Percentiles rank a stretch among this genome's conserved stretches.
Conservation (phyloP, 2,329 filamentous ascomycete genomes). For the Dactylonectria macrodidyma region DNA sequence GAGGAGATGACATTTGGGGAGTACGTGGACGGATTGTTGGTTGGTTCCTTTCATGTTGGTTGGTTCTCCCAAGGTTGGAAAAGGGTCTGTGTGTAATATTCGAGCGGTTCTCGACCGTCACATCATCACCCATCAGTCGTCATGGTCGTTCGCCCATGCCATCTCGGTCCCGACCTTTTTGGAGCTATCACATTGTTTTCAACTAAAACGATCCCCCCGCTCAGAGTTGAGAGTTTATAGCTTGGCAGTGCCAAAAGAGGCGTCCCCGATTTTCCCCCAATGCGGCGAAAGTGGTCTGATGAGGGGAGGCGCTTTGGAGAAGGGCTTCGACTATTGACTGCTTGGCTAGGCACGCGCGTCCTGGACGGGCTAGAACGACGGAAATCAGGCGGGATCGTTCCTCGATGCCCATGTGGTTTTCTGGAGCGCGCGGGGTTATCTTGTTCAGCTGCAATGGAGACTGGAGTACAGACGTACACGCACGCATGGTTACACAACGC, state of each 20-base stretch:
- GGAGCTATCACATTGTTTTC: background rate
- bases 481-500: no score
- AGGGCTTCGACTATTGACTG: background rate
- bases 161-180: background rate
- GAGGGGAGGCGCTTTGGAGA: background rate
- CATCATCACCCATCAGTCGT: background rate
- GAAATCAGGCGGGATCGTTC: background rate
- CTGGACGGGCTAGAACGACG: background rate
- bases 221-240: no score
- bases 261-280: no score
- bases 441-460: no score
- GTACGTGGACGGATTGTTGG: background rate
- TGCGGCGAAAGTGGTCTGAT: no score
- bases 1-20: background rate
- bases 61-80: background rate
- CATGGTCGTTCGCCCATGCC: background rate
- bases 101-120: background rate
- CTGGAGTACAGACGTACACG: no score
- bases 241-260: no score
- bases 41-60: background rate
- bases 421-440: no score
- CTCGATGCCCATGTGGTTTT: no score
- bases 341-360: background rate
- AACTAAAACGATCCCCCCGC: background rate
- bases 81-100: background rate